phyloP scores from a whole-genome alignment of 306 rosid genomes.

The Rosa persica region DNA sequence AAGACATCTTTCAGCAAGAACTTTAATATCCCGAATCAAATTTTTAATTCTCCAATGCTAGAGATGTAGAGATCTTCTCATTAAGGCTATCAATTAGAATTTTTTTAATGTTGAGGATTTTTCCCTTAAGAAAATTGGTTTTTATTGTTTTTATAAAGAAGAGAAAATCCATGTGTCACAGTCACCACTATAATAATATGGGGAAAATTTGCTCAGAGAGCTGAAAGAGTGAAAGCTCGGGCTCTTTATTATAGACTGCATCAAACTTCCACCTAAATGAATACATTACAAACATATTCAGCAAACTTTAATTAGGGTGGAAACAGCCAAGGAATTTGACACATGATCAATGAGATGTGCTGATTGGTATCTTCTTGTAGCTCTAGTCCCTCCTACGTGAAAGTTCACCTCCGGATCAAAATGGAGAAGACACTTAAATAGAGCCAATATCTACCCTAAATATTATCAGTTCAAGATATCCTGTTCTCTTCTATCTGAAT shows the following conservation, averaged over 20 bases:
- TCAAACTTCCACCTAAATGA: background rate
- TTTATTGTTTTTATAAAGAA: too few species aligned
- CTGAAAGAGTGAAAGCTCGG: constrained; percentile 1
- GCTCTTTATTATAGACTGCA: background rate
- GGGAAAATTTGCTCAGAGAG: background rate
- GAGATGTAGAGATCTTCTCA: too few species aligned
- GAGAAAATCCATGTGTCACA: background rate
- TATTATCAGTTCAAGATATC: constrained; percentile 8
- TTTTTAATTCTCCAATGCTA: too few species aligned
- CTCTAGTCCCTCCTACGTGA: background rate
- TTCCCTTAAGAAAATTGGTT: too few species aligned
- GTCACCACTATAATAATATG: background rate
- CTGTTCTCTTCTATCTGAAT: constrained; percentile 28
- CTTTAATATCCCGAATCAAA: too few species aligned
- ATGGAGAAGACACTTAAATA: background rate
- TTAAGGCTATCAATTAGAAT: too few species aligned
- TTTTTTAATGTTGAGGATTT: too few species aligned
- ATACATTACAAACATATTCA: background rate
- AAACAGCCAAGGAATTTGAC: background rate
- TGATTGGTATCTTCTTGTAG: background rate
- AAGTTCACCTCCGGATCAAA: constrained; percentile 17
- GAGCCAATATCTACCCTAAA: background rate
- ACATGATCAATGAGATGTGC: background rate
- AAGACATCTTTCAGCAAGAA: too few species aligned
- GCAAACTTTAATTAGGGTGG: background rate